phyloP scores from a whole-genome alignment of 2,329 filamentous ascomycete genomes.

The Orbilia blumenaviensis region DNA sequence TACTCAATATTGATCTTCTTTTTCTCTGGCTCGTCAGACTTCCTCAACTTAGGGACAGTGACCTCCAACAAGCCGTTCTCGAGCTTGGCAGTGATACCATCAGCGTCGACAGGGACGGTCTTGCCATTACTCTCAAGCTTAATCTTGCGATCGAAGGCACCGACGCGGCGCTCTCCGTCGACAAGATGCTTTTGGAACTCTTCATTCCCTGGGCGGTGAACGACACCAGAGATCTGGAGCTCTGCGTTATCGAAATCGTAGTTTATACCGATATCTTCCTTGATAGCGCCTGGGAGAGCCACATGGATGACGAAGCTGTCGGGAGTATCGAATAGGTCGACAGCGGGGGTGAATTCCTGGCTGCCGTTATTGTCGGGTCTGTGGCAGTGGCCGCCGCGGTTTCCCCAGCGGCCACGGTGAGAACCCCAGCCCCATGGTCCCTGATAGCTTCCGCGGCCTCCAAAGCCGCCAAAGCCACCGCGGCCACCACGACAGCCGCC shows the following conservation, averaged over 20 bases:
- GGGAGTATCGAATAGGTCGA: conserved; percentile 56
- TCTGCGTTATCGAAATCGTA: conserved; percentile 55
- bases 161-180: conserved; percentile 47
- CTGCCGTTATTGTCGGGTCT: conserved; percentile 14
- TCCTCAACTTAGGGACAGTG: conserved; percentile 49
- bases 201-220: conserved; percentile 55
- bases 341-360: conserved; percentile 54
- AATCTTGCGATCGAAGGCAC: conserved; percentile 55
- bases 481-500: conserved; percentile 33
- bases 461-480: conserved; percentile 32
- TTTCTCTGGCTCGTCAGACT: conserved; percentile 51
- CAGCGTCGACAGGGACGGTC: conserved; percentile 49
- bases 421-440: conserved; percentile 50
- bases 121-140: conserved; percentile 52
- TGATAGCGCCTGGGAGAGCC: conserved; percentile 55
- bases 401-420: conserved; percentile 39
- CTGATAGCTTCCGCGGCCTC: conserved; percentile 41
- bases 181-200: conserved; percentile 55
- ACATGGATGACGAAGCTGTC: conserved; percentile 55
- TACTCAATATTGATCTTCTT: conserved; percentile 54
- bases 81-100: conserved; percentile 55
- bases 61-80: conserved; percentile 55
- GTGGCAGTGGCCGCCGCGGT: conserved; percentile 16
- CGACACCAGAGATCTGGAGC: conserved; percentile 55
- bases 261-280: conserved; percentile 56